Evolutionary conservation across 257 asterid genomes (phyloP), one percentile per base, ranked within the genome.

Genomic region (Solanum pennellii): DNA sequence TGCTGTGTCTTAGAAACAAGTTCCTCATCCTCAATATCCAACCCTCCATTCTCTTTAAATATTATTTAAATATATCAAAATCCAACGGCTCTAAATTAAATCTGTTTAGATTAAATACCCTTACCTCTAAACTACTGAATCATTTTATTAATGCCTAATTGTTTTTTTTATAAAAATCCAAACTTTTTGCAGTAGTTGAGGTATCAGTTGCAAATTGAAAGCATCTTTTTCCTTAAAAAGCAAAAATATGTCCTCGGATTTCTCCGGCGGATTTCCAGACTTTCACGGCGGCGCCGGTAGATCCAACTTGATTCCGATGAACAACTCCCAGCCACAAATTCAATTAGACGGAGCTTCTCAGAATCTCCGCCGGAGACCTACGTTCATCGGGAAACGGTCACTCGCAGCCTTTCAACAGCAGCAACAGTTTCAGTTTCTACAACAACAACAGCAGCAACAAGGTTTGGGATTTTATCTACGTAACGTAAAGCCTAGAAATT

Each of bases 401-500:
- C 88, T 92, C 13, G 90, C 89, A 0, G 97, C 94, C 88, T 95
- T 91, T 89, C 95, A 92, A 77, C 94, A 88, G 12, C 94, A 92
- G 11, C 89, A 86, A 13, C 87, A 85, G 20, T 35, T 85, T 69
- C 87, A 62, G 72, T 83, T 88, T 52, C 62, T 86, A 52, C 95
- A 91, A 77, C 94, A 88, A 12, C 65, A 41, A 41, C 44, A 41
- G 10, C 95, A 92, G 72, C 93, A 90, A 31, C 82, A 74, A 15
- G 90, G 93, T 25, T 86, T 92, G 21, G 95, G 94, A 10, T 86
- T 95, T 84, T 92, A 91, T 89, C 91, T 92, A 62, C 93, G 98
- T 47, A 94, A 91, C 95, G 97, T 94, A 82, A 96, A 92, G 89
- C 91, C 87, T 45, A 92, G 98, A 86, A 86, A 88, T 87, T 93